Conservation (phyloP, 2,329 filamentous ascomycete genomes). For the Venturiaceae sp. region DNA sequence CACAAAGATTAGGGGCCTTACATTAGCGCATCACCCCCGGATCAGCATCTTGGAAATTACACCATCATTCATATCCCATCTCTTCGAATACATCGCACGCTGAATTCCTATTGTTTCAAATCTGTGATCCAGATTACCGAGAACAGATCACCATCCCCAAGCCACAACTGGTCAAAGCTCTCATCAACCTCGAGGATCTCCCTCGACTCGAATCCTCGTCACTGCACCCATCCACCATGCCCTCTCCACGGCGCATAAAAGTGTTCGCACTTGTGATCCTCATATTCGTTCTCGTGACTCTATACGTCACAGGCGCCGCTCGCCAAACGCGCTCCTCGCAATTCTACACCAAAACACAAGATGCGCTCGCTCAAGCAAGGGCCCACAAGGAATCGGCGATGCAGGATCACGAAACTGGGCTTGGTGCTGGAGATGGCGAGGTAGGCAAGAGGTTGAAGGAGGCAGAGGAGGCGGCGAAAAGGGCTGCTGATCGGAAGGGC, state of each 20-base stretch:
- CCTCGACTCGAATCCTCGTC: neutral
- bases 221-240: neutral
- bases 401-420: constrained; percentile 37
- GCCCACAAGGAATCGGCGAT: constrained; percentile 34
- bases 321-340: constrained; percentile 41
- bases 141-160: neutral
- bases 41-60: too few species aligned
- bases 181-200: neutral
- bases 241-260: constrained; percentile 49
- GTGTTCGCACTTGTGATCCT: constrained; percentile 56
- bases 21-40: too few species aligned
- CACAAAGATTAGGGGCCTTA: too few species aligned
- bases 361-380: constrained; percentile 30
- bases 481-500: constrained; percentile 57
- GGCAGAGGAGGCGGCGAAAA: constrained; percentile 60
- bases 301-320: constrained; percentile 63
- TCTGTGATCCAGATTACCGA: too few species aligned
- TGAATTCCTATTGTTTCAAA: too few species aligned
- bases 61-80: too few species aligned
- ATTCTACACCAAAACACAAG: constrained; percentile 51
- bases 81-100: too few species aligned
- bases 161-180: neutral
- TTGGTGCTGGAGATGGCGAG: constrained; percentile 43
- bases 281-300: constrained; percentile 53
- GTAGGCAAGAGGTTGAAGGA: constrained; percentile 52